Base-by-base conservation (phyloP, 495 filamentous ascomycete genomes). In the Xylaria bambusicola region DNA sequence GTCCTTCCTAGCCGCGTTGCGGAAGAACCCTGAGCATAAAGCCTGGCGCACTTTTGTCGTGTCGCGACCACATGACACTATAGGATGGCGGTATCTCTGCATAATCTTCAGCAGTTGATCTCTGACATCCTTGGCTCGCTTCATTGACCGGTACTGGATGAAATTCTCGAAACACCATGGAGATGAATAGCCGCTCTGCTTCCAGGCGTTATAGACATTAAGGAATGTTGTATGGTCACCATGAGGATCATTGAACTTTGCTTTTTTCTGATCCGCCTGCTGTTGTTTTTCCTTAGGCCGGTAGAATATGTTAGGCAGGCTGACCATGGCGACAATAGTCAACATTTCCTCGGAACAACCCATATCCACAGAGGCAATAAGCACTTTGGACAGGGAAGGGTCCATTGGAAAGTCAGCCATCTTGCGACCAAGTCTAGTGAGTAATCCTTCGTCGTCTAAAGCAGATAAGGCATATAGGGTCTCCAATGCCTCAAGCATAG, bases 121-220 rank as follows among this genome's bases (percentile, higher is more conserved):
- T 10, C 95, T 84, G 0, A 98, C 92, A 71, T 99, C 94, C 68
- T 95, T 90, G 2, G 90, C 93, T 13, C 94, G 87, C 40, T 84
- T 82, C 82, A 99, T 96, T 12, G 82, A 82, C 6, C 92, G 84
- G 6, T 90, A 91, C 67, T 99, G 94, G 65, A 99, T 95, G 74
- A 95, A 99, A 70, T 99, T 97, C 65, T 99, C 95, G 55, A 89
- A 91, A 65, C 95, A 98, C 95, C 95, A 99, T 2, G 94, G 83
- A 51, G 85, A 91, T 44, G 84, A 85, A 72, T 86, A 96, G 8
- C 86, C 88, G 61, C 83, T 88, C 13, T 85, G 75, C 68, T 95
- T 96, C 94, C 94, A 99, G 13, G 80, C 85, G 65, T 97, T 96
- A 80, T 97, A 99, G 2, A 98, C 95, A 68, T 98, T 98, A 26